These are phyloP conservation scores for Xerocomellus chrysenteron DNA, from an alignment of 768 basidiomycete species.

Conservation along the genomic window DNA sequence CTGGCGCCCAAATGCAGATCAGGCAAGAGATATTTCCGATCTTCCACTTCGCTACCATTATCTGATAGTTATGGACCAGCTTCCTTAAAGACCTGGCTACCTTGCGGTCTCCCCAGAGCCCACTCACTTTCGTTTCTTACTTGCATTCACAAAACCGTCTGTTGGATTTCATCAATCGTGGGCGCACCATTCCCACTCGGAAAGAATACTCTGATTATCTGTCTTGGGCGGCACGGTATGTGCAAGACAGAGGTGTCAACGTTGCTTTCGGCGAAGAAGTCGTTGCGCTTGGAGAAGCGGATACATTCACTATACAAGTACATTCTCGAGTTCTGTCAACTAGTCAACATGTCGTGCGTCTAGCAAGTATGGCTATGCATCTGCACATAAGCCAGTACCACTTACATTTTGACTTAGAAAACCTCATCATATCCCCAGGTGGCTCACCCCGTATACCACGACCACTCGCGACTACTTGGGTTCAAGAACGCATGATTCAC, in stretches of 20 bases:
- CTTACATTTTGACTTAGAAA: constrained; percentile 31
- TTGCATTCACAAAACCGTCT: constrained; percentile 50
- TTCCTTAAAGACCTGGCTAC: constrained; percentile 57
- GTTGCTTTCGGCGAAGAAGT: constrained; percentile 50
- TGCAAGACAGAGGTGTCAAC: constrained; percentile 42
- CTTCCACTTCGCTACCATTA: neutral
- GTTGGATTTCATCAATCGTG: constrained; percentile 52
- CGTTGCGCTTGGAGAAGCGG: constrained; percentile 35
- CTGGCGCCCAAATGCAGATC: constrained; percentile 54
- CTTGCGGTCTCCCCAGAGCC: constrained; percentile 48
- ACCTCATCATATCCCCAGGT: constrained; percentile 52
- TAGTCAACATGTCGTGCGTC: constrained; percentile 34
- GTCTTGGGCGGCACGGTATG: constrained; percentile 48
- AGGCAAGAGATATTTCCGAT: constrained; percentile 31
- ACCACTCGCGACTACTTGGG: constrained; percentile 31
- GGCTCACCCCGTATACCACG: constrained; percentile 46
- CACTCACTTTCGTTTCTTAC: constrained; percentile 53
- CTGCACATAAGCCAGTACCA: neutral
- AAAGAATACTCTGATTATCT: constrained; percentile 57
- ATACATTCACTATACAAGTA: constrained; percentile 38
- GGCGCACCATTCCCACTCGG: constrained; percentile 49
- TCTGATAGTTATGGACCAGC: constrained; percentile 26
- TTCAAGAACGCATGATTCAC: constrained; percentile 40
- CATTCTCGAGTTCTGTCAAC: constrained; percentile 36
- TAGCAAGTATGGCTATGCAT: constrained; percentile 37